A percentile compares a stretch with the other conserved stretches of the same genome.
phyloP scores from a whole-genome alignment of 208 protist genomes.

The Leishmania gerbilli region DNA sequence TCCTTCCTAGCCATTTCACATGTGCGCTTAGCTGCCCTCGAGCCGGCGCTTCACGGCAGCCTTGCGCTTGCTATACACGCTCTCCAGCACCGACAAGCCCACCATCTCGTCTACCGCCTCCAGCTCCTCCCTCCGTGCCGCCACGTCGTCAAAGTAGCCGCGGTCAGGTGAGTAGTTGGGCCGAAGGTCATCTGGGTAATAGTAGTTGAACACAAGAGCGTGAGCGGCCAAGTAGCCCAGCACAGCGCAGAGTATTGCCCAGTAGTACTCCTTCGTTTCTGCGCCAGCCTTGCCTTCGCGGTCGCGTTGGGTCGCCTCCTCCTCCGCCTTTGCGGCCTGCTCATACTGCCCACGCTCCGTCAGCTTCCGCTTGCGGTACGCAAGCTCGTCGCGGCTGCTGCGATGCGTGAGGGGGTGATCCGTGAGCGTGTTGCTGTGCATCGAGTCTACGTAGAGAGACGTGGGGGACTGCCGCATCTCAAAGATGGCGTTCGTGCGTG shows the following conservation, averaged over 20 bases:
- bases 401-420: constrained; percentile 87
- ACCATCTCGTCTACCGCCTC: constrained; percentile 81
- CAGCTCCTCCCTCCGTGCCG: constrained; percentile 59
- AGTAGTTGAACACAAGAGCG: constrained; percentile 76
- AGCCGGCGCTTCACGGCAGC: constrained; percentile 47
- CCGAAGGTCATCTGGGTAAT: constrained; percentile 81
- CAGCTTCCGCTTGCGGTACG: constrained; percentile 84
- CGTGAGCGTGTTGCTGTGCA: constrained; percentile 89
- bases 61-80: constrained; percentile 80
- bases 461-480: constrained; percentile 72
- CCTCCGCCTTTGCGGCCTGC: constrained; percentile 71
- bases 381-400: constrained; percentile 75
- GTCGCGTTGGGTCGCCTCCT: constrained; percentile 71
- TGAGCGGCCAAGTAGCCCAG: constrained; percentile 82
- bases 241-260: constrained; percentile 70
- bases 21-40: constrained; percentile 4
- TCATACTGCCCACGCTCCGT: constrained; percentile 85
- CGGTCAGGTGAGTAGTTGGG: constrained; percentile 79
- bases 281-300: constrained; percentile 60
- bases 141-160: constrained; percentile 85
- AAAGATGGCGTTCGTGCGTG: constrained; percentile 59
- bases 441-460: constrained; percentile 74
- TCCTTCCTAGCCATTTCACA: not conserved
- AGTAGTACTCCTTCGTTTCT: constrained; percentile 85
- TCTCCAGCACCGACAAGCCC: constrained; percentile 77